These are phyloP conservation scores for Clitopilus hobsonii DNA, from an alignment of 768 basidiomycete species.

Conservation along the genomic window DNA sequence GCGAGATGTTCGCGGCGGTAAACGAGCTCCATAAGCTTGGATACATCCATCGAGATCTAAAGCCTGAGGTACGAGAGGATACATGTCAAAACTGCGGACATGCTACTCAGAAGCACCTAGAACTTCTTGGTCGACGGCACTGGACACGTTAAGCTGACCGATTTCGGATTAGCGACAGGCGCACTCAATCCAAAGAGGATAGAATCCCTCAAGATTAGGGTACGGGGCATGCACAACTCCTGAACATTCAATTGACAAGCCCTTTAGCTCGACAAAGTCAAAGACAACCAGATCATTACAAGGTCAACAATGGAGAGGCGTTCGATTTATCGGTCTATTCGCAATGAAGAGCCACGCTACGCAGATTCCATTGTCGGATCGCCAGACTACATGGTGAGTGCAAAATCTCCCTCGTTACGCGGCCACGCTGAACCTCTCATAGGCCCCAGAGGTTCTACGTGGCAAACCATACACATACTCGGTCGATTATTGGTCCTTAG, in stretches of 20 bases:
- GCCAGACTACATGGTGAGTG: constrained; percentile 89
- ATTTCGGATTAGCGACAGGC: constrained; percentile 96
- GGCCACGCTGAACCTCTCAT: background rate
- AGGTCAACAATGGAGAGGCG: constrained; percentile 92
- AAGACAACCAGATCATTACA: constrained; percentile 85
- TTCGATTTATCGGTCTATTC: constrained; percentile 89
- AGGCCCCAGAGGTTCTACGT: constrained; percentile 86
- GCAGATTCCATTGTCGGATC: constrained; percentile 98
- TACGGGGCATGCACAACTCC: constrained; percentile 18
- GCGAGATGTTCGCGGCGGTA: constrained; percentile 96
- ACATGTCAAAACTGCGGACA: background rate
- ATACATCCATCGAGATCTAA: constrained; percentile 97
- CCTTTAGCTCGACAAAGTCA: constrained; percentile 87
- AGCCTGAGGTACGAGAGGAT: constrained; percentile 67
- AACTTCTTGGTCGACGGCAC: constrained; percentile 95
- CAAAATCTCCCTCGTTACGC: background rate
- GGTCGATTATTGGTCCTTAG: constrained; percentile 98
- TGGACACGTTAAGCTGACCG: constrained; percentile 96
- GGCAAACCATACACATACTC: constrained; percentile 94
- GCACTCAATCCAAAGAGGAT: constrained; percentile 92
- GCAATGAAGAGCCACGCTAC: constrained; percentile 86
- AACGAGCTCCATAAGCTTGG: constrained; percentile 95
- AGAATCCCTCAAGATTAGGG: constrained; percentile 91
- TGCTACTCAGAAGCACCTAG: constrained; percentile 36
- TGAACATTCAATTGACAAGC: background rate